Percentiles rank a stretch among this genome's conserved stretches.
phyloP scores from a whole-genome alignment of 306 rosid genomes.

The Quercus cerris region DNA sequence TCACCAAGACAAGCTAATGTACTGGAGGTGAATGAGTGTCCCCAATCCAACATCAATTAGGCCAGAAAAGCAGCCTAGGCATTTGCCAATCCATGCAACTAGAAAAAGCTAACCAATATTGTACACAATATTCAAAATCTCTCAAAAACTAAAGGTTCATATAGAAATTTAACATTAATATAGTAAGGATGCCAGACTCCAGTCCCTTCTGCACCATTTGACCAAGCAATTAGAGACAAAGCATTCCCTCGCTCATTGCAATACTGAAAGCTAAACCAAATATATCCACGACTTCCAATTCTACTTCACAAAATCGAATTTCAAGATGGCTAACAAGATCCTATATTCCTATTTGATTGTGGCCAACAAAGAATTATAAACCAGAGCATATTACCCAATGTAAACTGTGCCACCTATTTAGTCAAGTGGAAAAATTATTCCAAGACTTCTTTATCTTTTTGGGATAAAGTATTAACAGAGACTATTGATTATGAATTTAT shows the following conservation, averaged over 20 bases:
- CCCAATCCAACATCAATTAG: background rate
- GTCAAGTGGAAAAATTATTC: too few relatives aligned
- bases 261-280: background rate
- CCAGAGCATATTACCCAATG: background rate
- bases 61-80: background rate
- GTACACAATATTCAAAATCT: background rate
- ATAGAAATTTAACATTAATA: background rate
- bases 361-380: background rate
- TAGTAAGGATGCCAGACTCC: background rate
- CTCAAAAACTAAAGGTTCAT: background rate
- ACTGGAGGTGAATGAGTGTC: background rate
- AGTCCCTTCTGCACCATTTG: too few relatives aligned
- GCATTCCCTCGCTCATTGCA: background rate
- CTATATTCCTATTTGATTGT: background rate
- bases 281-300: background rate
- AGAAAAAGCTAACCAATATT: too few relatives aligned
- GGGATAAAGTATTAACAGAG: background rate
- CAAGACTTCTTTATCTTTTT: background rate
- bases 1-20: background rate
- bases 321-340: background rate
- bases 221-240: background rate
- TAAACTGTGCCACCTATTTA: too few relatives aligned
- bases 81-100: background rate
- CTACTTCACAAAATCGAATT: background rate
- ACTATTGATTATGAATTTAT: background rate